These are phyloP conservation scores for Talaromyces thailandensis DNA, from an alignment of 495 filamentous ascomycete species.

Conservation along the genomic window DNA sequence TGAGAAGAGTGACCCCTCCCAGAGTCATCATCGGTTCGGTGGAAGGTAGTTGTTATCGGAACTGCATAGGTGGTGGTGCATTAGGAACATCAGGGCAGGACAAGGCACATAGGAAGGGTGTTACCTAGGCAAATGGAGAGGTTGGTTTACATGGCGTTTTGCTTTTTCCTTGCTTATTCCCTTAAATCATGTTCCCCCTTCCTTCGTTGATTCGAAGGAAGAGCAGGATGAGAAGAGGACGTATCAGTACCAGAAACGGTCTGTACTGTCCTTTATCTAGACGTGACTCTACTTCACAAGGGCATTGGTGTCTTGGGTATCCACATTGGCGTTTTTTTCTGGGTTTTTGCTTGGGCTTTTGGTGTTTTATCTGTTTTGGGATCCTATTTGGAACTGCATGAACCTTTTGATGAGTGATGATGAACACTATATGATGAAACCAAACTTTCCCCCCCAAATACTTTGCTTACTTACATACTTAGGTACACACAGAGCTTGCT, in stretches of 20 bases:
- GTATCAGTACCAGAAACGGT: neutral
- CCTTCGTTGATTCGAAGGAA: neutral
- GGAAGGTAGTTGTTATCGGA: neutral
- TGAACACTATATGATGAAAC: neutral
- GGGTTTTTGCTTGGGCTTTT: neutral
- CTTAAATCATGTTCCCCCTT: neutral
- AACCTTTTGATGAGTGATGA: neutral
- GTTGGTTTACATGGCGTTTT: neutral
- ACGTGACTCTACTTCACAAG: neutral
- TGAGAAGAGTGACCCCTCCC: neutral
- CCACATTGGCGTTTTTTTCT: neutral
- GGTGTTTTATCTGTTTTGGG: neutral
- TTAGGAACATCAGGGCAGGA: neutral
- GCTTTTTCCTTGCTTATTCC: neutral
- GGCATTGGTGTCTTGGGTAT: neutral
- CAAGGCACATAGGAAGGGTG: neutral
- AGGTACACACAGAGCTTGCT: neutral
- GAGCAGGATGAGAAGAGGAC: neutral
- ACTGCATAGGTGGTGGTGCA: neutral
- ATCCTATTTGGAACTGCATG: neutral
- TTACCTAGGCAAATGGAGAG: neutral
- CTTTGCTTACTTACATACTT: neutral
- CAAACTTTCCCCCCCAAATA: neutral
- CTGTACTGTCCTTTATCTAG: neutral
- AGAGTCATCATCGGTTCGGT: neutral